These are phyloP conservation scores for Plantago lanceolata DNA, from an alignment of 305 asterid genomes.

Conservation along the genomic window DNA sequence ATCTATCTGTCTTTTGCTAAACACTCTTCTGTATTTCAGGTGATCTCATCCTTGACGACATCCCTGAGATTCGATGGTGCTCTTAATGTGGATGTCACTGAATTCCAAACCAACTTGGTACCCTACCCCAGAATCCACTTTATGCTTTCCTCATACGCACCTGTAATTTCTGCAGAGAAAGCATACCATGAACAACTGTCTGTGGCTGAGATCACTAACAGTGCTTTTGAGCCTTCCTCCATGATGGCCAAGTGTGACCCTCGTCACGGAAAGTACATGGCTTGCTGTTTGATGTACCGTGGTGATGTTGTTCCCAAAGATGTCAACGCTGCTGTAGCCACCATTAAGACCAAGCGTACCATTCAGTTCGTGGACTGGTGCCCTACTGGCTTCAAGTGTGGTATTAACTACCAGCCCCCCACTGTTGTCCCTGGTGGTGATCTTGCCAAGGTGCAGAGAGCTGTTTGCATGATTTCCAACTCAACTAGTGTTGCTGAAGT, in stretches of 20 bases:
- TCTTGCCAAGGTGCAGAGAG: conserved; percentile 27
- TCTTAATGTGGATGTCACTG: conserved; percentile 12
- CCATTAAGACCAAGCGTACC: conserved; percentile 29
- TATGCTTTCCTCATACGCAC: conserved; percentile 17
- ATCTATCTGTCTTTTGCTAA: neutral
- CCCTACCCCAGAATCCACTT: conserved; percentile 20
- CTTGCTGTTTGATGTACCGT: conserved; percentile 31
- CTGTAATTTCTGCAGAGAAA: conserved; percentile 11
- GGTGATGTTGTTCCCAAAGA: conserved; percentile 31
- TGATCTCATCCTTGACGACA: conserved; percentile 17
- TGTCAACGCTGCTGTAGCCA: conserved; percentile 28
- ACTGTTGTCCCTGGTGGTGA: conserved; percentile 29
- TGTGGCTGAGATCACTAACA: conserved; percentile 28
- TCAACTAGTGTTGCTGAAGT: conserved; percentile 31
- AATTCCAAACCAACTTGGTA: conserved; percentile 16
- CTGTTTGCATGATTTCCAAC: conserved; percentile 29
- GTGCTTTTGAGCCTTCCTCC: conserved; percentile 29
- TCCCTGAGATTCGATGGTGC: conserved; percentile 16
- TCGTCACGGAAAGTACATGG: conserved; percentile 32
- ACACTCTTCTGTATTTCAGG: neutral
- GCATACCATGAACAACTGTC: conserved; percentile 21
- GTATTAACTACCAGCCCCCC: conserved; percentile 27
- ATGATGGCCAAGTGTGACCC: conserved; percentile 33
- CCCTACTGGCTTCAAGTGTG: conserved; percentile 31
- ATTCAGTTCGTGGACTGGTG: conserved; percentile 32